Evolutionary conservation across 208 protist species (phyloP), one percentile per base, ranked within the genome.

Genomic region (Acanthamoeba lugdunensis): DNA sequence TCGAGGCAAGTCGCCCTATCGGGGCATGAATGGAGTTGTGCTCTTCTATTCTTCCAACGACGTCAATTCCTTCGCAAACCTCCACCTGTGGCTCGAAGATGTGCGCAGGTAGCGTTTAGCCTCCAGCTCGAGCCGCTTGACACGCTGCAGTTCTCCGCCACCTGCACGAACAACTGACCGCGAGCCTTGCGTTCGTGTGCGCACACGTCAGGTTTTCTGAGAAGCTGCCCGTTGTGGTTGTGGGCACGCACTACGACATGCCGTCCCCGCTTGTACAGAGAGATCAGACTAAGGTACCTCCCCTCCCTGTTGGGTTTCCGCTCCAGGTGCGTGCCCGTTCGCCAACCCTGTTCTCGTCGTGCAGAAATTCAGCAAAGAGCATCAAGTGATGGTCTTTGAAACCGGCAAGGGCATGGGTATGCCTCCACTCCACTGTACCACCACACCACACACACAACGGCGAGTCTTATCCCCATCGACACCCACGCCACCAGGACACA

Each of bases 1-100:
- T 61, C 79, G 87, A 37, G 87, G 41, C 18, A 92, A 92, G 61
- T 92, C 87, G 13, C 87, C 87, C 28, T 92, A 92, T 16, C 58
- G 87, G 23, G 87, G 87, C 4, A 92, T 92, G 87, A 92, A 52
- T n/a, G 87, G 61, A n/a, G 25, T 92, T 2, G 45, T 92, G 11
- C 13, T 92, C 37, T 75, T 71, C 61, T 92, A 77, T 41, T 79
- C 58, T 9, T 52, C 87, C 23, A 48, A 92, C 23, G 67, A 92
- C 61, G 28, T 88, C 50, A 21, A 37, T 18, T 88, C 79, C 6
- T 88, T 88, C 21, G 25, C 79, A 14, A 88, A 88, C 50, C 79
- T 88, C 21, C 50, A 33, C 52, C 45, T 65, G 13, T 88, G 79
- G 79, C 52, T 88, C 45, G 45, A 58, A 65, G 79, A 88, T 28